These are phyloP conservation scores for Balansia obtecta DNA, from an alignment of 2,329 filamentous ascomycete species.

Conservation along the genomic window DNA sequence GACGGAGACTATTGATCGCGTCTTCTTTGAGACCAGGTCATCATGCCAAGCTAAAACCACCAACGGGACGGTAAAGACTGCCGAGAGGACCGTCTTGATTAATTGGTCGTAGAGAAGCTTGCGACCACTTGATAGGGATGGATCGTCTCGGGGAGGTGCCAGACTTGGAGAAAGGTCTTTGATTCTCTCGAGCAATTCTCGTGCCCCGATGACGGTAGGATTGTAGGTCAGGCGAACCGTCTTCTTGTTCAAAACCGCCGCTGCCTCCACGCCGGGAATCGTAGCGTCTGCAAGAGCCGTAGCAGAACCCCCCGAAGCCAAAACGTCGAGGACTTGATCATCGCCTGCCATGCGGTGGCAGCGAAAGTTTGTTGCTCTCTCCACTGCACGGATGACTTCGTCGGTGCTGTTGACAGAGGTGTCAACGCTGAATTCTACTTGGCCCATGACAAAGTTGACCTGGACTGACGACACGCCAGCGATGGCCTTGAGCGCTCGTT, in stretches of 20 bases:
- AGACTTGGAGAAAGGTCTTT: slow-evolving; percentile 12
- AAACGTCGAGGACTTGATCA: slow-evolving; percentile 18
- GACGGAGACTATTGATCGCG: slow-evolving; percentile 21
- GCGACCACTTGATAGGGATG: slow-evolving; percentile 17
- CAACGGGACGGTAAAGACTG: slow-evolving; percentile 21
- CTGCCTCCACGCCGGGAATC: slow-evolving; percentile 15
- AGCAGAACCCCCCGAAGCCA: slow-evolving; percentile 11
- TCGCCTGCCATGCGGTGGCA: slow-evolving; percentile 14
- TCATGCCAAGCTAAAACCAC: slow-evolving; percentile 21
- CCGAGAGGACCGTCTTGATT: slow-evolving; percentile 18
- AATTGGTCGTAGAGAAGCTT: slow-evolving; percentile 20
- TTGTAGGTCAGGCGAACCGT: slow-evolving; percentile 22
- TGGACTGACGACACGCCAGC: slow-evolving; percentile 19
- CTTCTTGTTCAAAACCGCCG: slow-evolving; percentile 16
- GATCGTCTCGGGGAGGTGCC: slow-evolving; percentile 20
- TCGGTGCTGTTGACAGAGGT: slow-evolving; percentile 12
- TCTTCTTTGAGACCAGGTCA: slow-evolving; percentile 10
- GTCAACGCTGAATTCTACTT: slow-evolving; percentile 21
- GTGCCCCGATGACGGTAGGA: slow-evolving; percentile 20
- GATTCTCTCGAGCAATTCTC: slow-evolving; percentile 15
- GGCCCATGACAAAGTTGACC: slow-evolving; percentile 27
- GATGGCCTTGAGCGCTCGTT: slow-evolving; percentile 14
- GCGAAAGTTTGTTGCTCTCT: slow-evolving; percentile 19
- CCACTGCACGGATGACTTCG: slow-evolving; percentile 15
- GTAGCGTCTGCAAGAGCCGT: slow-evolving; percentile 11